Percentiles rank a stretch among this genome's conserved stretches.
phyloP scores from a whole-genome alignment of 768 basidiomycete genomes.

The Serendipita sp. region DNA sequence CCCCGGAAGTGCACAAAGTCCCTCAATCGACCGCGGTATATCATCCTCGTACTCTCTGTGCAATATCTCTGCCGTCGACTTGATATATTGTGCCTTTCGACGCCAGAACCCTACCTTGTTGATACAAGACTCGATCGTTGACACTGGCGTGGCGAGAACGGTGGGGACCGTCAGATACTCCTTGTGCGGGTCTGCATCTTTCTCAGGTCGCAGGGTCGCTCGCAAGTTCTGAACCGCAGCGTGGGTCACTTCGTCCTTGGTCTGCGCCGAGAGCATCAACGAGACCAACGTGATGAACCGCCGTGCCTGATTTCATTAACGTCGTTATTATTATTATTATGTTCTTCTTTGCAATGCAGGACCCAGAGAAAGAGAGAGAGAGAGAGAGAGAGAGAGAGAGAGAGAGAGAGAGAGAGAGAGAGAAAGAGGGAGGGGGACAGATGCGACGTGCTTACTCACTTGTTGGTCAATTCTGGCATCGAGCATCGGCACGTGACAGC shows the following conservation, averaged over 20 bases:
- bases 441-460: conserved; percentile 11
- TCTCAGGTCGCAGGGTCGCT: conserved; percentile 26
- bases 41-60: conserved; percentile 64
- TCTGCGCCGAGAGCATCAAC: conserved; percentile 91
- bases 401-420: conserved; percentile 1
- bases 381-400: neutral
- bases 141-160: conserved; percentile 36
- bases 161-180: conserved; percentile 66
- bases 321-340: neutral
- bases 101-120: conserved; percentile 89
- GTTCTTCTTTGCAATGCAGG: conserved; percentile 6
- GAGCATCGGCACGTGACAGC: conserved; percentile 49
- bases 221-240: conserved; percentile 66
- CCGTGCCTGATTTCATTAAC: conserved; percentile 37
- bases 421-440: conserved; percentile 11
- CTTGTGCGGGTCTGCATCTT: conserved; percentile 22
- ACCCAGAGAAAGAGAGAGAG: neutral
- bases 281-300: conserved; percentile 79
- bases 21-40: conserved; percentile 78
- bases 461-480: conserved; percentile 33
- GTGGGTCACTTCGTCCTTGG: conserved; percentile 80
- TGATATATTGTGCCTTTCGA: conserved; percentile 72
- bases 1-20: conserved; percentile 72
- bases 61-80: conserved; percentile 52
- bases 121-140: conserved; percentile 29